Evolutionary conservation across 805 yeast species (phyloP), one percentile per base, ranked within the genome.

Genomic region (Vanderwaltozyma tropicalis): DNA sequence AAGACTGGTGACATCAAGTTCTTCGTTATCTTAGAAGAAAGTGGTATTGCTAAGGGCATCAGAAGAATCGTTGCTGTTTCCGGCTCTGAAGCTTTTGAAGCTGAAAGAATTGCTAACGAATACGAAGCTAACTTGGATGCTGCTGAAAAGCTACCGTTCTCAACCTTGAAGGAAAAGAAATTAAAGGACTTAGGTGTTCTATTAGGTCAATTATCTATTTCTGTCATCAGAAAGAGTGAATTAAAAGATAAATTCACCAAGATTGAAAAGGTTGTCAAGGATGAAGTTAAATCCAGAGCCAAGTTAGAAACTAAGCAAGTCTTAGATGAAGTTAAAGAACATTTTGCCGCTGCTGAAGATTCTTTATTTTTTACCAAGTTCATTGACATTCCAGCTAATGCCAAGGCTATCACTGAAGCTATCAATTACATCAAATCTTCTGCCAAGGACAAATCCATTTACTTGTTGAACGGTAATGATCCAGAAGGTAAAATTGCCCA

Each of bases 41-140:
- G 85, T 46, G 97, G 98, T 64, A 92, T 92, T 62, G 97, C 98
- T 43, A 92, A 92, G 68, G 99, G 99, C 65, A 86, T 87, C 45
- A 79, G 99, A 67, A 85, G 99, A 72, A 83, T 92, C 59, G 96
- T 92, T 41, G 97, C 96, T 20, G 95, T 92, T 37, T 83, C 96
- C 14, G 97, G 97, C 34, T 68, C 75, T 37, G 94, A 78, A 46
- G 97, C 98, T 13, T 78, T 75, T 52, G 89, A 78, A 52, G 96
- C 87, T 37, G 96, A 92, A 70, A 73, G 84, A 59, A 59, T 80
- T 46, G 96, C 96, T 37, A 53, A 58, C 21, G 89, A 80, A 41
- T 89, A 79, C 55, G 78, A 71, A 25, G 67, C 65, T 34, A 69
- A 72, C 35, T 71, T 92, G 43, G 72, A 66, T 32, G 68, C 68